Evolutionary conservation across 1,284 basidiomycete species (phyloP), one percentile per base, ranked within the genome.

Genomic region (Mycosarcoma mackinlayi): DNA sequence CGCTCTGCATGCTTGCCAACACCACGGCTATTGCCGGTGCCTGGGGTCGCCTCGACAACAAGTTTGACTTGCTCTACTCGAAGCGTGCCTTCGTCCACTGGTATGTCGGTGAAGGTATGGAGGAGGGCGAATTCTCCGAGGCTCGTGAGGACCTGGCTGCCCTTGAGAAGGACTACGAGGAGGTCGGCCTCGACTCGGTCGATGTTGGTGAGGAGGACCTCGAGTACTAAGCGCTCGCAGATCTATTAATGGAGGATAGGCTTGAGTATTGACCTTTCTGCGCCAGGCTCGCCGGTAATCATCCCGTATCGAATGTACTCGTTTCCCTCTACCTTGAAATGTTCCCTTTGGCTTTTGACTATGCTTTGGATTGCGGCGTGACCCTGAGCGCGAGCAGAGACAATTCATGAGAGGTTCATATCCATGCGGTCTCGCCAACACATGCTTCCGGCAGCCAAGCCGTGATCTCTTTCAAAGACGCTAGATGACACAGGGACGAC

Each of bases 71-170:
- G 77, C 89, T 98, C 57, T 84, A 84, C 83, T 83, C 81, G 47
- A 84, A 84, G 77, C 81, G 79, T 48, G 78, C 80, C 42, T 78
- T 78, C 45, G 80, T 79, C 35, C 76, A 81, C 71, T 83, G 78
- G 77, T 95, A 94, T 78, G 92, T 93, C 69, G 94, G 94, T 76
- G 94, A 96, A 85, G 94, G 94, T 85, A 98, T 97, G 94, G 94
- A 97, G 85, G 94, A 97, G 86, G 94, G 94, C 83, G 94, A 98
- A 85, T 95, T 97, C 86, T 93, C 92, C 44, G 94, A 97, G 86
- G 94, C 94, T 25, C 91, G 94, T 75, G 94, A 97, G 86, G 94
- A 97, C 84, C 89, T 97, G 62, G 94, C 94, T 35, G 94, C 94
- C 14, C 89, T 97, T 62, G 94, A 97, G 87, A 95, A 96, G 86